Base-by-base conservation (phyloP, 345 rosid genomes). In the Excoecaria cochinchinensis region DNA sequence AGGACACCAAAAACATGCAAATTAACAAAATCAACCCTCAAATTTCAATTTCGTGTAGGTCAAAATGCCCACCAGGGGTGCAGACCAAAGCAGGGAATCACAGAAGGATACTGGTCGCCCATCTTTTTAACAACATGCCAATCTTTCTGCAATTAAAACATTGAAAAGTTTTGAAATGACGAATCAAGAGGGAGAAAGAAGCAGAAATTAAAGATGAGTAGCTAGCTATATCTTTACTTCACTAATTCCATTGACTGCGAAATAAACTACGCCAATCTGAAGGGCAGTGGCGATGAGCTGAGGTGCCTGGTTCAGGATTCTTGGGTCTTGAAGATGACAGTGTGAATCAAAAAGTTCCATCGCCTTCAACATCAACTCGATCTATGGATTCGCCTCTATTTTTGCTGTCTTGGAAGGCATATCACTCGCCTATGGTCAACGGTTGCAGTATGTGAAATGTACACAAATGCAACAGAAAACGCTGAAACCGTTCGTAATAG, bases 241-340 rank as follows among this genome's bases (percentile, higher is more conserved):
- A 36, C 83, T 85, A 81, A 89, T 87, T 50, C 97, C 98, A 83
- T 94, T 94, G 57, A 94, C 97, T 10, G 95, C 92, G 62, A 94
- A 94, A 67, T 69, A 75, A 70, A 82, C 78, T 0, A 94, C 83
- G 36, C 97, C 97, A 19, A 90, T 77, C 59, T 86, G 79, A 46
- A 88, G 42, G 19, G 95, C 88, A 1, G 87, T 77, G 73, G 91
- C 81, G 25, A 94, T 92, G 7, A 95, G 84, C 38, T 86, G 83
- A 3, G 94, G 92, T 7, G 87, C 87, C 72, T 82, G 86, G 86
- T 62, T 57, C 51, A 85, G 53, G 52, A 95, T 86, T 83, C 92
- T 88, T 19, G 97, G 92, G 84, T 95, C 99, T 79, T 92, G 99
- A n/a, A 95, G 90, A 83, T 95, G 99, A 85, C 98, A 95, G 87